Base-by-base conservation (phyloP, 805 yeast genomes). In the Yamadazyma kitorensis region DNA sequence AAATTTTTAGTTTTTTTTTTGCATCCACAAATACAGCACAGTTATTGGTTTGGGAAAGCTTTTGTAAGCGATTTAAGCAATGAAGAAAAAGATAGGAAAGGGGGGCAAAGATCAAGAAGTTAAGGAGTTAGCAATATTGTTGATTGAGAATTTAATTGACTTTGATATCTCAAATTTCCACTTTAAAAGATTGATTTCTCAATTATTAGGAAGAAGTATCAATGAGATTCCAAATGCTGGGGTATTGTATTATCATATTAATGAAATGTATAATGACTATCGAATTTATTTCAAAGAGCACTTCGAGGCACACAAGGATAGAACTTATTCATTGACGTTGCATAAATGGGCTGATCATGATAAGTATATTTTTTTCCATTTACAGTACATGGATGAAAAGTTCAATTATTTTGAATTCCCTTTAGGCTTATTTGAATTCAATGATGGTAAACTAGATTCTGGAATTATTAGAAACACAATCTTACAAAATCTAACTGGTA, bases 71-170 rank as follows among this genome's bases (percentile, higher is more conserved):
- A n/a, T n/a, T n/a, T n/a, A n/a, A n/a, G n/a, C n/a, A n/a, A n/a
- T n/a, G n/a, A n/a, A n/a, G n/a, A n/a, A n/a, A n/a, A n/a, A n/a
- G n/a, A n/a, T n/a, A n/a, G n/a, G n/a, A n/a, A n/a, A n/a, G n/a
- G 98, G 98, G 0, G 98, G 96, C 1, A 83, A 86, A 49, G 88
- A 85, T 28, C 94, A 89, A 49, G 62, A 72, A 21, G 97, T 89
- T 51, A 68, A 98, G 36, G 83, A 82, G 29, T 27, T 52, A 9
- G 34, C 49, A 4, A 31, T 45, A 6, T 32, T 55, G 19, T 33
- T 47, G 6, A 37, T 48, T 17, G 57, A 53, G 27, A 52, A 51
- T 38, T 34, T 54, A 23, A 44, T 52, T 8, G 44, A 50, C 5
- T 49, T 54, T 19, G 47, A 49, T 15, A 37, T 37, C 16, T 41